phyloP scores from a whole-genome alignment of 257 asterid genomes.

The Solanum phureja region DNA sequence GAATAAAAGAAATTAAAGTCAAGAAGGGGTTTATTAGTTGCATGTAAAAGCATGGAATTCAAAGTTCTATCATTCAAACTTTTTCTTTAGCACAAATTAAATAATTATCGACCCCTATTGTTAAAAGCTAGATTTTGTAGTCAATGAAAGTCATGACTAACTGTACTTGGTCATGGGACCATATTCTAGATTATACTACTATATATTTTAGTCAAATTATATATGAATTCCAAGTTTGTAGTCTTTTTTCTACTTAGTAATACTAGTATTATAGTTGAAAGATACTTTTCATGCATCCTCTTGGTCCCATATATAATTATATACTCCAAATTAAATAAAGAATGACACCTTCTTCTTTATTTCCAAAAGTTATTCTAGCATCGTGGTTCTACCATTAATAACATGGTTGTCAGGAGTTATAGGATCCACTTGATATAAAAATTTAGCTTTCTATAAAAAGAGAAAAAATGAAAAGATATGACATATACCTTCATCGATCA shows the following conservation, averaged over 20 bases:
- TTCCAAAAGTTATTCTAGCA: not conserved
- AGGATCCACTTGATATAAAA: too few species aligned
- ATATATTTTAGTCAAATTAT: not conserved
- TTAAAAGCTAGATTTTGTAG: not conserved
- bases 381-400: not conserved
- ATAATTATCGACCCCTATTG: not conserved
- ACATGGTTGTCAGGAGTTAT: not conserved
- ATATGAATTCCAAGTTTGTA: not conserved
- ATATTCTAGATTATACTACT: not conserved
- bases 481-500: not conserved
- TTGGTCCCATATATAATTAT: not conserved
- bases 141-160: not conserved
- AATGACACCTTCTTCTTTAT: not conserved
- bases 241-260: not conserved
- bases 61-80: not conserved
- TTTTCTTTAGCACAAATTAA: not conserved
- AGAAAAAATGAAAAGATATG: not conserved
- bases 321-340: not conserved
- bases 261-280: not conserved
- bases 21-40: not conserved
- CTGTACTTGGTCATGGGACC: not conserved
- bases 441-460: not conserved
- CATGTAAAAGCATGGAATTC: not conserved
- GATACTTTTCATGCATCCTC: not conserved
- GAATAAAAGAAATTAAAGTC: not conserved